These are phyloP conservation scores for Tricholoma flavovirens DNA, from an alignment of 768 basidiomycete genomes.

Conservation along the genomic window DNA sequence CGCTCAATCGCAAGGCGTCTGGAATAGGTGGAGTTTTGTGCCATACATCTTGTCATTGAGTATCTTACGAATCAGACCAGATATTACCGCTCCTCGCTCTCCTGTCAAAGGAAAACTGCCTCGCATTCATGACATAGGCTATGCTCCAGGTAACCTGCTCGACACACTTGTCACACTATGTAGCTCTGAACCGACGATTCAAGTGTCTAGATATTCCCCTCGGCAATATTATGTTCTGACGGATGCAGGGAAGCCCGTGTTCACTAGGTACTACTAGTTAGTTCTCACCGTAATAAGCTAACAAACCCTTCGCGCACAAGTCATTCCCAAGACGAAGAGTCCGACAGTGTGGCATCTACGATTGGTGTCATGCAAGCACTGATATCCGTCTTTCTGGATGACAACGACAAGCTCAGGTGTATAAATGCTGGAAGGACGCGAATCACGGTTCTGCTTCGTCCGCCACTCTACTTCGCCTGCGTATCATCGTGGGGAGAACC, in stretches of 20 bases:
- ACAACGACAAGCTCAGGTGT: conserved; percentile 78
- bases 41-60: neutral
- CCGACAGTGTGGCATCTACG: conserved; percentile 65
- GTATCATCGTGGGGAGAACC: conserved; percentile 94
- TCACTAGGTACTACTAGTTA: conserved; percentile 57
- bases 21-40: conserved; percentile 35
- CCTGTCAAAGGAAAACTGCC: conserved; percentile 25
- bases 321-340: conserved; percentile 48
- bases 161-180: neutral
- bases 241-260: conserved; percentile 97
- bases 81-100: conserved; percentile 23
- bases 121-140: conserved; percentile 34
- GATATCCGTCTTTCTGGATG: conserved; percentile 92
- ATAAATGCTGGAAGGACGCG: conserved; percentile 78
- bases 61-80: conserved; percentile 15
- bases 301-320: conserved; percentile 22
- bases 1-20: conserved; percentile 48
- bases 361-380: conserved; percentile 95
- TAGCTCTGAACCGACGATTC: conserved; percentile 10
- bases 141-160: conserved; percentile 30
- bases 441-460: conserved; percentile 81
- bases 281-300: neutral
- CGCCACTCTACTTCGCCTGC: conserved; percentile 90
- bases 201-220: conserved; percentile 40
- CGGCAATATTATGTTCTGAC: conserved; percentile 91